Evolutionary conservation across 768 basidiomycete genomes (phyloP).

Genomic region (Nevesoporus exiguus): DNA sequence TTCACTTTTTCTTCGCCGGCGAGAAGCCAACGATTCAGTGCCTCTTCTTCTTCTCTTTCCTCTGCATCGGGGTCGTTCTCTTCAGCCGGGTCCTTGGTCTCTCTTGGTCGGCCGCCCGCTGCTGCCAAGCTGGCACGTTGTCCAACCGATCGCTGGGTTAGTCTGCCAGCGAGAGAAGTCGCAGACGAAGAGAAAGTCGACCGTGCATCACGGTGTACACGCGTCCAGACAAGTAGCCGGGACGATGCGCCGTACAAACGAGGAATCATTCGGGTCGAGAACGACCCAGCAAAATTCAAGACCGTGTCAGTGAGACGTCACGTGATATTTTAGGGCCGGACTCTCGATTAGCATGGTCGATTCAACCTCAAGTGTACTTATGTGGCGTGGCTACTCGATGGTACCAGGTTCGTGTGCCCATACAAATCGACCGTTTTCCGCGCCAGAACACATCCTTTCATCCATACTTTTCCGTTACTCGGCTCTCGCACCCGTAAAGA

Average conservation of each 20-base stretch:
- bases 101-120: neutral
- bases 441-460: constrained; percentile 30
- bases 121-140: constrained; percentile 1
- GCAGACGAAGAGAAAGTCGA: constrained; percentile 25
- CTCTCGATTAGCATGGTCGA: neutral
- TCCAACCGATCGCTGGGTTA: constrained; percentile 5
- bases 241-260: constrained; percentile 17
- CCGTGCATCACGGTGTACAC: constrained; percentile 8
- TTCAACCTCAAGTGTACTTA: too few species aligned
- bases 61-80: constrained; percentile 1
- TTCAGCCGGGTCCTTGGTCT: constrained; percentile 3
- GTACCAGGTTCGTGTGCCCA: neutral
- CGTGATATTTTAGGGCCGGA: constrained; percentile 27
- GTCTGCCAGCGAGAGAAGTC: constrained; percentile 6
- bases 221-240: constrained; percentile 7
- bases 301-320: constrained; percentile 11
- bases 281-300: constrained; percentile 14
- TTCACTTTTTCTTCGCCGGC: constrained; percentile 14
- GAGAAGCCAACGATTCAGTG: constrained; percentile 17
- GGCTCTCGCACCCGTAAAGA: constrained; percentile 44
- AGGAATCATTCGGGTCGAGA: constrained; percentile 19
- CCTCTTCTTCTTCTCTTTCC: constrained; percentile 11
- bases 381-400: neutral
- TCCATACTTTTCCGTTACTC: constrained; percentile 50
- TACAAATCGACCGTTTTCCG: neutral